Evolutionary conservation across 106 monocot genomes (phyloP).

Genomic region (Allium fistulosum): DNA sequence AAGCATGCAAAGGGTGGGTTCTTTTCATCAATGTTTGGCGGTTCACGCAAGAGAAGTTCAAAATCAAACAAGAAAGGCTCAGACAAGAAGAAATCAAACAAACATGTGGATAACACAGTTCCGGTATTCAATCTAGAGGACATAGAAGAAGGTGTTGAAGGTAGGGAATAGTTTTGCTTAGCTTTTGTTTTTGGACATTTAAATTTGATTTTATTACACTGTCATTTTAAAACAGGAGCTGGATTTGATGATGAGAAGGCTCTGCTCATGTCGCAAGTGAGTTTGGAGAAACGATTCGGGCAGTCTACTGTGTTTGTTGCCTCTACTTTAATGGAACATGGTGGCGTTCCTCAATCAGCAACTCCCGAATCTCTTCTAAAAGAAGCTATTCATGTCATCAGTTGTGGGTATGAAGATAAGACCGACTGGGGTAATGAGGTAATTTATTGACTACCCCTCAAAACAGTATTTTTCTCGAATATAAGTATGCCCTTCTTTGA

Average conservation of each 20-base stretch:
- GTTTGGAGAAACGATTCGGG: constrained; percentile 31
- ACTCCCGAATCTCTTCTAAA: constrained; percentile 52
- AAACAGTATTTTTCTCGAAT: constrained; percentile 9
- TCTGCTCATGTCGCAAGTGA: constrained; percentile 29
- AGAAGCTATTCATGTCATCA: constrained; percentile 41
- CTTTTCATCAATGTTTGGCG: constrained; percentile 58
- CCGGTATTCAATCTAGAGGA: constrained; percentile 87
- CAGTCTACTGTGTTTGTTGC: constrained; percentile 26
- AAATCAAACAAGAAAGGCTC: constrained; percentile 60
- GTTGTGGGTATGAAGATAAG: constrained; percentile 43
- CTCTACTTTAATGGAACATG: constrained; percentile 27
- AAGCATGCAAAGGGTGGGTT: constrained; percentile 14
- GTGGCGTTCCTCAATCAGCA: constrained; percentile 82
- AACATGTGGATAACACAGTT: constrained; percentile 63
- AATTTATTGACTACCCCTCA: not conserved
- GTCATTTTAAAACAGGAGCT: constrained; percentile 13
- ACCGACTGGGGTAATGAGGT: constrained; percentile 86
- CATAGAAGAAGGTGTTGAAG: constrained; percentile 93
- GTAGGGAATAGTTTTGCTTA: constrained; percentile 14
- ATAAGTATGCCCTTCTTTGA: not conserved
- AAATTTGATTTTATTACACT: no score
- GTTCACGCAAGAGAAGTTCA: constrained; percentile 57
- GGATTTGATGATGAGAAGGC: constrained; percentile 33
- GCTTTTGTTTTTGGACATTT: no score
- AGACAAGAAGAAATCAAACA: constrained; percentile 70